Conservation (phyloP, 306 rosid species). For the Vigna unguiculata region DNA sequence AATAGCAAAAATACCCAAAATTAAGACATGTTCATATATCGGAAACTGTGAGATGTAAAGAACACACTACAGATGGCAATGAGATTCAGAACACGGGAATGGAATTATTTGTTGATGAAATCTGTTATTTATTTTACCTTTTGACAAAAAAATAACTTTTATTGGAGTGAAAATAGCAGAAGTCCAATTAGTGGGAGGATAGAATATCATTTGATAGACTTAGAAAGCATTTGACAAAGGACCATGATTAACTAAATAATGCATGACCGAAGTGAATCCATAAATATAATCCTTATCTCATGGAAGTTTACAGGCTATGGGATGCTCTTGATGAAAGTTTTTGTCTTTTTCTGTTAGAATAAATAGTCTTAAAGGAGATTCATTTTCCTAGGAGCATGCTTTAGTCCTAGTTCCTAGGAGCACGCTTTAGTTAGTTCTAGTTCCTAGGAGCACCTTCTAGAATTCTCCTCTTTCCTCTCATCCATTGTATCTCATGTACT, state of each 20-base stretch:
- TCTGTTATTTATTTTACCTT: background rate
- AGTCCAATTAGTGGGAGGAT: constrained; percentile 14
- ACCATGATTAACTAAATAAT: background rate
- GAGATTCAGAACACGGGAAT: background rate
- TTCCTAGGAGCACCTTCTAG: too few relatives aligned
- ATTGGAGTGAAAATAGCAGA: background rate
- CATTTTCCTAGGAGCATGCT: too few relatives aligned
- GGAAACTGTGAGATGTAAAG: background rate
- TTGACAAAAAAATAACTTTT: background rate
- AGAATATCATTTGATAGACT: background rate
- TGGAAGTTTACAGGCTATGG: background rate
- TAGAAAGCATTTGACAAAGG: background rate
- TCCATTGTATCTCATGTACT: too few relatives aligned
- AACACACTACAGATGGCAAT: background rate
- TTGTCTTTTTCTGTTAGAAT: constrained; percentile 1
- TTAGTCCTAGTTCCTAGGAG: too few relatives aligned
- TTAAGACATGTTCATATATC: background rate
- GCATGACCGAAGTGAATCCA: background rate
- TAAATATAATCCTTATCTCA: background rate
- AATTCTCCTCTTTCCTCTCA: too few relatives aligned
- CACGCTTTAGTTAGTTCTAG: too few relatives aligned
- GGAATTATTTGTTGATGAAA: background rate
- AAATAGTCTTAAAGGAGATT: too few relatives aligned
- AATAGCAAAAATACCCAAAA: constrained; percentile 2
- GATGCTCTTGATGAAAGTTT: background rate